Percentiles rank a stretch among this genome's conserved stretches.
phyloP scores from a whole-genome alignment of 805 yeast species.

The Clavispora fructus region DNA sequence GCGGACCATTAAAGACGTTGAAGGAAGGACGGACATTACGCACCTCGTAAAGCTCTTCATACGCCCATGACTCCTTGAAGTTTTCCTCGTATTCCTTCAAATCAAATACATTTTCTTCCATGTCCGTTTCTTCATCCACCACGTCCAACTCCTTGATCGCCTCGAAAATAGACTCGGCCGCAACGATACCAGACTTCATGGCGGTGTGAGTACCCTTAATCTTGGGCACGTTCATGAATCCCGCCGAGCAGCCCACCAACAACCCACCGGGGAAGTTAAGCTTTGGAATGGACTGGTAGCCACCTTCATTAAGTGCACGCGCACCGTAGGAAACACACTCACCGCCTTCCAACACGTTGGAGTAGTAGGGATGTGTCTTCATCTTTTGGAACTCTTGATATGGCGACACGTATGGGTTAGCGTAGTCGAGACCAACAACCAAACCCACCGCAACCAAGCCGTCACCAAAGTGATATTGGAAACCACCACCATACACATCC shows the following conservation, averaged over 20 bases:
- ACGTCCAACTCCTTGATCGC: constrained; percentile 38
- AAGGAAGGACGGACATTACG: constrained; percentile 94
- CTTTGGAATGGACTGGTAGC: constrained; percentile 87
- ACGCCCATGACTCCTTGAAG: constrained; percentile 77
- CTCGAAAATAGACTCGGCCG: constrained; percentile 77
- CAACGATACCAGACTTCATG: constrained; percentile 90
- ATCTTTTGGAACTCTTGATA: constrained; percentile 92
- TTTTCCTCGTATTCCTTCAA: constrained; percentile 57
- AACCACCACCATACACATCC: constrained; percentile 91
- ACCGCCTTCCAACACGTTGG: constrained; percentile 74
- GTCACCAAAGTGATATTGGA: constrained; percentile 95
- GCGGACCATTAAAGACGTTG: constrained; percentile 41
- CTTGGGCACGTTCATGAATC: constrained; percentile 95
- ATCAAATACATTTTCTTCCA: constrained; percentile 40
- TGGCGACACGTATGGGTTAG: constrained; percentile 93
- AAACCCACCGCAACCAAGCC: constrained; percentile 86
- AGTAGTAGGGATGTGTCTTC: constrained; percentile 87
- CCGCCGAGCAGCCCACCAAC: constrained; percentile 92
- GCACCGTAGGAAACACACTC: constrained; percentile 93
- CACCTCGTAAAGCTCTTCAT: constrained; percentile 74
- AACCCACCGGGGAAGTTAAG: constrained; percentile 95
- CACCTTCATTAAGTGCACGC: constrained; percentile 96
- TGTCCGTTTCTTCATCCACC: constrained; percentile 39
- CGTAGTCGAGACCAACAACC: constrained; percentile 92
- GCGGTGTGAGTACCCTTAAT: constrained; percentile 98